A percentile compares a stretch with the other conserved stretches of the same genome.
phyloP scores from a whole-genome alignment of 164 flowering plant genomes.

The Vitis labrusca region DNA sequence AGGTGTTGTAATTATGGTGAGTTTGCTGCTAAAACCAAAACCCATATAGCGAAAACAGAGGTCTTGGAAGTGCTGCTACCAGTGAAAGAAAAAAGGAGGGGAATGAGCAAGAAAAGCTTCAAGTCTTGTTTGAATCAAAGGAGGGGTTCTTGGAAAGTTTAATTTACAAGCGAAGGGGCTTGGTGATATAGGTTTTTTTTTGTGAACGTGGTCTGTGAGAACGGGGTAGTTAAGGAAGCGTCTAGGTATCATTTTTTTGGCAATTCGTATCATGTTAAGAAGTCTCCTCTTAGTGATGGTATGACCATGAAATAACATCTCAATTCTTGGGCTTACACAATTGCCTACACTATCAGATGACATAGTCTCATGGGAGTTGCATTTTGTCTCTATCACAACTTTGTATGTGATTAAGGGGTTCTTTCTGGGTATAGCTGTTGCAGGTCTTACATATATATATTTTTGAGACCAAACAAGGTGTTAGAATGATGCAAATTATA shows the following conservation, averaged over 20 bases:
- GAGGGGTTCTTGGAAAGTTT: constrained; percentile 14
- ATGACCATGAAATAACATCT: constrained; percentile 43
- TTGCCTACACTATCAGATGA: constrained; percentile 38
- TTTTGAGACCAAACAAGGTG: no score
- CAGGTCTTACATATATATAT: no score
- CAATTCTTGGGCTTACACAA: constrained; percentile 30
- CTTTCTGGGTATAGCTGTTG: no score
- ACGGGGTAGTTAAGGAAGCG: constrained; percentile 8
- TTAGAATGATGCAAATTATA: no score
- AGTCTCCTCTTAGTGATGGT: constrained; percentile 29
- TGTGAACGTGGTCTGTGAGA: constrained; percentile 11
- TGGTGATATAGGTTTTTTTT: constrained; percentile 6
- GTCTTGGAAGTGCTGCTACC: not conserved
- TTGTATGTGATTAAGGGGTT: no score
- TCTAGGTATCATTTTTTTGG: constrained; percentile 11
- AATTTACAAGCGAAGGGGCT: not conserved
- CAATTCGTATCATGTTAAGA: constrained; percentile 11
- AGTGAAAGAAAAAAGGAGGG: constrained; percentile 6
- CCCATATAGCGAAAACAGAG: not conserved
- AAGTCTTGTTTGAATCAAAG: constrained; percentile 3
- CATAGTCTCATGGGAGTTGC: no score
- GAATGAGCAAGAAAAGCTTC: constrained; percentile 11
- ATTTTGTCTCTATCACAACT: no score
- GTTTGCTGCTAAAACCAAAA: constrained; percentile 1
- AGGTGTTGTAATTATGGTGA: constrained; percentile 4